Evolutionary conservation across 306 rosid species (phyloP).

Genomic region (Sesbania bispinosa): DNA sequence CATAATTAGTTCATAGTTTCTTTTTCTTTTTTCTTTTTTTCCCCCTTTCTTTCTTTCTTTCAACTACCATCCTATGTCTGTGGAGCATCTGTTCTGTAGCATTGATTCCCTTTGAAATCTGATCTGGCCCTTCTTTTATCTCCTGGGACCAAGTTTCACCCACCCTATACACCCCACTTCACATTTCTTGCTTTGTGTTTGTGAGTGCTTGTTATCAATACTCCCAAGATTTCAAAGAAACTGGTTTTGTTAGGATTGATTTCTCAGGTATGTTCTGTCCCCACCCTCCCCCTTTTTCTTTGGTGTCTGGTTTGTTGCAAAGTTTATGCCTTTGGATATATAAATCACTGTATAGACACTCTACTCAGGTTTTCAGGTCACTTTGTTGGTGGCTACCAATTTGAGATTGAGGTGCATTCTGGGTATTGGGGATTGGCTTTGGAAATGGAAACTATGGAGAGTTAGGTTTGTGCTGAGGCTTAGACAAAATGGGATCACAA

Average conservation of each 20-base stretch:
- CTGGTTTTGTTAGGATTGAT: background rate
- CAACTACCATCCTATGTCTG: too few relatives aligned
- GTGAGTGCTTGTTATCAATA: background rate
- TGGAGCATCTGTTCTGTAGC: too few relatives aligned
- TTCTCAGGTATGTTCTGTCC: too few relatives aligned
- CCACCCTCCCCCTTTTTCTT: too few relatives aligned
- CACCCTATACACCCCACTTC: slow-evolving; percentile 23
- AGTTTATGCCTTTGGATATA: background rate
- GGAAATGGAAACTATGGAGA: slow-evolving; percentile 14
- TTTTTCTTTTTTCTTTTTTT: too few relatives aligned
- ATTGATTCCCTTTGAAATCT: slow-evolving; percentile 19
- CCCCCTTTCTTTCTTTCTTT: too few relatives aligned
- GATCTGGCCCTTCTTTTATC: slow-evolving; percentile 23
- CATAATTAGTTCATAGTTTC: slow-evolving; percentile 18
- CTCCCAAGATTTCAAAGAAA: slow-evolving; percentile 2
- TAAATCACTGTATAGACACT: slow-evolving; percentile 6
- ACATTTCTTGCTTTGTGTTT: slow-evolving; percentile 29
- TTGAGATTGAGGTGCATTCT: slow-evolving; percentile 17
- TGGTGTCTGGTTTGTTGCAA: slow-evolving; percentile 19
- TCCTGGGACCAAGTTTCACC: slow-evolving; percentile 2
- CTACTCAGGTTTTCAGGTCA: slow-evolving; percentile 19
- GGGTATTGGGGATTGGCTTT: background rate
- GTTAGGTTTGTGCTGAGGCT: slow-evolving; percentile 29
- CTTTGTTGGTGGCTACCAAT: too few relatives aligned
- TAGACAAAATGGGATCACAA: slow-evolving; percentile 85